Percentiles rank a stretch among this genome's conserved stretches.
phyloP scores from a whole-genome alignment of 108 stramenopile species.

The Conticribra weissflogii region DNA sequence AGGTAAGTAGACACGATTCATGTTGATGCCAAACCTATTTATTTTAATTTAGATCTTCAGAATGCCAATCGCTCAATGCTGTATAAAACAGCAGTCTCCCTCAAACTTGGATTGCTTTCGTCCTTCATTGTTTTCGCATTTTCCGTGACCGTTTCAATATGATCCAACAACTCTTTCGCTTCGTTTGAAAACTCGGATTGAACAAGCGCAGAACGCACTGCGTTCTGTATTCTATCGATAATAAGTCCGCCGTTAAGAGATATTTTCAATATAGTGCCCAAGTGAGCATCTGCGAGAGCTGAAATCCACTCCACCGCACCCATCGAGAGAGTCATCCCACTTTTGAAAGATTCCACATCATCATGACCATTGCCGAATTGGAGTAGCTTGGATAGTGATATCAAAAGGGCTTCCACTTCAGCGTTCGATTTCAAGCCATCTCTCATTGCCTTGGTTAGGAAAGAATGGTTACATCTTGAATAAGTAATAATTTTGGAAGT shows the following conservation, averaged over 20 bases:
- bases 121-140: not conserved
- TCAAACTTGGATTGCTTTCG: not conserved
- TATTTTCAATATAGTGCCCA: conserved; percentile 39
- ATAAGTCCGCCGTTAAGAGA: conserved; percentile 38
- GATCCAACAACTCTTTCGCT: conserved; percentile 34
- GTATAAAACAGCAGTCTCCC: conserved; percentile 30
- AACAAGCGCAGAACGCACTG: conserved; percentile 31
- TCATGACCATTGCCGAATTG: conserved; percentile 23
- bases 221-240: conserved; percentile 34
- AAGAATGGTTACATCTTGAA: conserved; percentile 49
- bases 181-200: conserved; percentile 46
- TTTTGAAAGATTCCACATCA: not conserved
- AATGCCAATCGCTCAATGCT: conserved; percentile 43
- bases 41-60: conserved; percentile 1
- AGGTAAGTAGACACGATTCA: not conserved
- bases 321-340: conserved; percentile 9
- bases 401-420: conserved; percentile 47
- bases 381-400: conserved; percentile 42
- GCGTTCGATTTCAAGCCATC: conserved; percentile 16
- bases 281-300: conserved; percentile 48
- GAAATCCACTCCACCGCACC: conserved; percentile 49
- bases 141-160: not conserved
- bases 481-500: conserved; percentile 49
- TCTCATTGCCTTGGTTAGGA: conserved; percentile 45
- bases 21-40: not conserved